Evolutionary conservation across 2,329 filamentous ascomycete genomes (phyloP), one percentile per base, ranked within the genome.

Genomic region (Mollisia scopiformis): DNA sequence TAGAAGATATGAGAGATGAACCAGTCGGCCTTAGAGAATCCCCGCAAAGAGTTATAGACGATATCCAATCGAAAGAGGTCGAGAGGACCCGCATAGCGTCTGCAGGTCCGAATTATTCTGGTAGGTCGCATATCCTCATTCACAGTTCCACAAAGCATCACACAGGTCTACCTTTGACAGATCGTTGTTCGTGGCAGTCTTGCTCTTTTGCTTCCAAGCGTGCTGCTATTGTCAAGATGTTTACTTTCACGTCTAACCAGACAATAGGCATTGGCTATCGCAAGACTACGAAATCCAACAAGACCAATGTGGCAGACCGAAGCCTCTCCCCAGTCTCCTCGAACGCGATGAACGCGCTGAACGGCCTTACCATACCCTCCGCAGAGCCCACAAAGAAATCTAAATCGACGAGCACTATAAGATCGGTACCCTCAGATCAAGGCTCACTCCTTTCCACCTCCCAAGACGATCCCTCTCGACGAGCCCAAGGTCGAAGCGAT

Each of bases 291-390:
- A 55, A 56, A 37, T 35, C 43, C 8, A 28, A 58, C n/a, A 54
- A 50, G 16, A 58, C 63, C 50, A 58, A 68, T 68, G 68, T 61
- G 37, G 62, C 62, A 37, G 27, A 61, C 54, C 63, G 66, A 56
- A 65, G 68, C 2, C 66, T 72, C 49, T 69, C 70, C 6, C 69
- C 69, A 25, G 50, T 68, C 25, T 69, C 70, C 35, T 54, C 58
- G 19, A 69, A 62, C 64, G 62, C 66, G 52, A 71, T 74, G 70
- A 73, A 73, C 55, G 57, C 64, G 47, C 43, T 66, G 61, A 64
- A 63, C 21, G 58, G 55, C 31, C 39, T 52, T 43, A 52, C n/a
- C 54, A 46, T 46, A 57, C 59, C 33, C 59, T 25, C 39, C 58
- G 58, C 10, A 53, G 55, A 31, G n/a, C n/a, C n/a, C 25, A 39